These are phyloP conservation scores for Diaporthe humulicola DNA, from an alignment of 2,329 filamentous ascomycete genomes.

Conservation along the genomic window DNA sequence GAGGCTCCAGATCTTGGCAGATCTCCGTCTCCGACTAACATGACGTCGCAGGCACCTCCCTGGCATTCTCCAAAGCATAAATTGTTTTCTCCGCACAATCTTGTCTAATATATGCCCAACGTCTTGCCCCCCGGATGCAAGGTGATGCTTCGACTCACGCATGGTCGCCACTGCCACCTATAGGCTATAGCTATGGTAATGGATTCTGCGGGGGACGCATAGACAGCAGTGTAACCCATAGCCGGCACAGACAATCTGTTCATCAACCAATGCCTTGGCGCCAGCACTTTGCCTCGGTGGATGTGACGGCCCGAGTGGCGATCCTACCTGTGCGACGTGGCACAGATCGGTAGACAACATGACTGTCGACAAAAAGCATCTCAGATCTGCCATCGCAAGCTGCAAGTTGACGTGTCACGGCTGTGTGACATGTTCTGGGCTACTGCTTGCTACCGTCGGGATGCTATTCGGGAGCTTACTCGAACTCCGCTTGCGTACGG, in stretches of 20 bases:
- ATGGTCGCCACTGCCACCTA: conserved; percentile 3
- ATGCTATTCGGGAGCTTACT: neutral
- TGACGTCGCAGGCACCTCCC: conserved; percentile 19
- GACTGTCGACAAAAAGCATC: neutral
- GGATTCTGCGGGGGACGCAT: conserved; percentile 13
- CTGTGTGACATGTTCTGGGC: neutral
- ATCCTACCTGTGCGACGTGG: conserved; percentile 8
- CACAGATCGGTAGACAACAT: conserved; percentile 2
- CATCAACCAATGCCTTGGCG: conserved; percentile 5
- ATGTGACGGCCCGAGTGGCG: conserved; percentile 21
- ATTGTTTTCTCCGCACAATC: conserved; percentile 6
- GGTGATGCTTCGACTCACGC: conserved; percentile 18
- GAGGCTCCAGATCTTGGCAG: conserved; percentile 19
- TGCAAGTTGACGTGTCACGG: neutral
- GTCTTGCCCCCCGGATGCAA: neutral
- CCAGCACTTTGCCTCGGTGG: neutral
- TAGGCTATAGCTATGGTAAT: neutral
- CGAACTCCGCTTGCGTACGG: neutral
- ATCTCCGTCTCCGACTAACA: conserved; percentile 4
- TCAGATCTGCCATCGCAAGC: conserved; percentile 7
- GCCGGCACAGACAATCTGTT: neutral
- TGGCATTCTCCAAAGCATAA: neutral
- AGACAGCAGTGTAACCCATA: neutral
- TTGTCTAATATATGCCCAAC: conserved; percentile 3
- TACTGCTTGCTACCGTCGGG: neutral